phyloP scores from a whole-genome alignment of 495 filamentous ascomycete genomes.

The Aspergillus affinis region DNA sequence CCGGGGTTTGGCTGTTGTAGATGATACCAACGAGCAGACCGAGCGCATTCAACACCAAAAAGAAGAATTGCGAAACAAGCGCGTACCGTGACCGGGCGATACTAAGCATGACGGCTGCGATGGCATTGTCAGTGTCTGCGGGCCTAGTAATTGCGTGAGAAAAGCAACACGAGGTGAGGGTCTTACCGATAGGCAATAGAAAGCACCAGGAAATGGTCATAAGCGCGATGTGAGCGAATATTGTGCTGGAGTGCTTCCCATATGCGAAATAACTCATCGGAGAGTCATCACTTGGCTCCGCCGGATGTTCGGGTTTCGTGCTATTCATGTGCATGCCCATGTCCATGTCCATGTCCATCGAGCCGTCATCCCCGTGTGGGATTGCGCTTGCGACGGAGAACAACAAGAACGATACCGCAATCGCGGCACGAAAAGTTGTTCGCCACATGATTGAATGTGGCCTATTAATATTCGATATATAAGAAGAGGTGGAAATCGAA shows the following conservation, averaged over 20 bases:
- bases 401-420: constrained; percentile 33
- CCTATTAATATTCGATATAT: neutral
- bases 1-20: constrained; percentile 81
- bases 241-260: constrained; percentile 60
- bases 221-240: constrained; percentile 75
- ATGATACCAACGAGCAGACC: constrained; percentile 71
- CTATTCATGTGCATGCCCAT: constrained; percentile 44
- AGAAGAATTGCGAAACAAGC: constrained; percentile 70
- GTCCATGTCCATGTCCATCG: constrained; percentile 33
- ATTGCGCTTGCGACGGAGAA: constrained; percentile 35
- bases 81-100: constrained; percentile 75
- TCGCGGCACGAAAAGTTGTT: constrained; percentile 27
- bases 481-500: neutral
- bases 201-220: constrained; percentile 85
- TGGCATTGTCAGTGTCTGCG: constrained; percentile 7
- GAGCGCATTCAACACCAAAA: constrained; percentile 68
- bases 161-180: neutral
- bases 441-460: constrained; percentile 26
- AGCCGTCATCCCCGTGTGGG: constrained; percentile 39
- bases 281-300: constrained; percentile 23
- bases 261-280: constrained; percentile 75
- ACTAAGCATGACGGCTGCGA: constrained; percentile 77
- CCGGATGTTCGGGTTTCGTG: constrained; percentile 34
- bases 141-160: neutral
- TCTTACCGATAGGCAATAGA: constrained; percentile 77